Base-by-base conservation (phyloP, 208 protist genomes). In the Wallacemonas sp. region DNA sequence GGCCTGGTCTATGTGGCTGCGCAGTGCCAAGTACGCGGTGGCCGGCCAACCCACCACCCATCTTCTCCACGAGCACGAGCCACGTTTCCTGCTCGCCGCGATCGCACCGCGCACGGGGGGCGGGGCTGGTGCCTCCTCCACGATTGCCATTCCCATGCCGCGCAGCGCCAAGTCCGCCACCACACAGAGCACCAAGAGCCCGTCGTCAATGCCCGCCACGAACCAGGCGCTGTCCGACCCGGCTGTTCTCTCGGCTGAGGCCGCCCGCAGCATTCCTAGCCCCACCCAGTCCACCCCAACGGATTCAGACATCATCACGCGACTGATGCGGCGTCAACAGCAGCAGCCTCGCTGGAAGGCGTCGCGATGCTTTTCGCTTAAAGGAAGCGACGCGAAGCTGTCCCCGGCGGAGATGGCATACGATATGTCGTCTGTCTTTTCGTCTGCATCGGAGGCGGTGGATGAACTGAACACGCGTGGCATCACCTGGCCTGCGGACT, bases 91-190 rank as follows among this genome's bases (percentile, higher is more conserved):
- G n/a, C 68, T 54, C 56, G 73, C 70, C 26, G 70, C 78, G 1
- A 36, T 90, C 12, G 79, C 68, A 0, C 68, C 74, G 3, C 78
- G 81, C 33, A 65, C 57, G 1, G 70, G 72, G 49, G 61, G 66
- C 16, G 65, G 64, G 17, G 60, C 61, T 9, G 65, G 70, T 29
- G 60, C 65, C 16, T 68, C 70, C 47, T 62, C 67, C 32, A 76
- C 78, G 17, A 93, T 96, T 65, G 54, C 84, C 43, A 96, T 96
- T 36, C 90, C 90, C 8, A 85, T 89, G 78, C 90, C 90, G 14
- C 85, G 90, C 36, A 93, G 87, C 61, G 85, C 83, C 33, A 93
- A 92, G 61, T 79, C 74, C 0, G 80, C 52, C 8, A 79, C 76
- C 57, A 58, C 79, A 6, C 86, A 88, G 39, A 87, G 83, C 52